phyloP scores from a whole-genome alignment of 495 filamentous ascomycete genomes.

The Penicillium roqueforti region DNA sequence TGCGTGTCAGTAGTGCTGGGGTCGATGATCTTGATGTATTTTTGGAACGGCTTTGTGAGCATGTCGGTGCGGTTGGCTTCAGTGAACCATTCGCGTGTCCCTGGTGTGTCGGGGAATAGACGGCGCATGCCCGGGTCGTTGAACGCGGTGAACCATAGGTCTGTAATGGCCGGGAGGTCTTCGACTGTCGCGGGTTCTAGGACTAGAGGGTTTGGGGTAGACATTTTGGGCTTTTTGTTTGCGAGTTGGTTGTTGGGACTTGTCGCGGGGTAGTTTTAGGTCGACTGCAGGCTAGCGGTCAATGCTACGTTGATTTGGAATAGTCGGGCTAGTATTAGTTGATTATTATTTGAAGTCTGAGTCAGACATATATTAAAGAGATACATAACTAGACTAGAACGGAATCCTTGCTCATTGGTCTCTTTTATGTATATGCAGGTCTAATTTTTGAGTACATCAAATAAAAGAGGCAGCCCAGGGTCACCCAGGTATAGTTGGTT shows the following conservation, averaged over 20 bases:
- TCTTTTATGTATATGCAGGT: background rate
- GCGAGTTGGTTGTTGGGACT: background rate
- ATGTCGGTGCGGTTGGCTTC: conserved; percentile 19
- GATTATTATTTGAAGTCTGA: background rate
- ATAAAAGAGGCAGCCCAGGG: conserved; percentile 31
- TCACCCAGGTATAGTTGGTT: conserved; percentile 24
- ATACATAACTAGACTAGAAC: background rate
- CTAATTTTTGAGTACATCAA: too few species aligned
- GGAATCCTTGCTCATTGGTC: background rate
- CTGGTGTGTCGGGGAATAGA: conserved; percentile 26
- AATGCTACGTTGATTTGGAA: background rate
- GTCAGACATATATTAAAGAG: background rate
- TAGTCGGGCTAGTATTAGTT: too few species aligned
- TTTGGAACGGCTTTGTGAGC: conserved; percentile 20
- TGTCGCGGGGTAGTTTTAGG: background rate
- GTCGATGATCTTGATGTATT: conserved; percentile 30
- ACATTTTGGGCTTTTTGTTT: conserved; percentile 3
- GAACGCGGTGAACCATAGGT: conserved; percentile 29
- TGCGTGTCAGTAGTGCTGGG: conserved; percentile 9
- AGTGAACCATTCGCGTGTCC: conserved; percentile 22
- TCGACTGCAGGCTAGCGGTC: background rate
- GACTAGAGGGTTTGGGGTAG: background rate
- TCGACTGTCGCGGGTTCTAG: conserved; percentile 22
- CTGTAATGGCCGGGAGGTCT: conserved; percentile 20
- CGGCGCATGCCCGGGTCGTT: conserved; percentile 14